These are phyloP conservation scores for Phoenix dactylifera DNA, from an alignment of 176 grass and related monocot genomes.

Conservation along the genomic window DNA sequence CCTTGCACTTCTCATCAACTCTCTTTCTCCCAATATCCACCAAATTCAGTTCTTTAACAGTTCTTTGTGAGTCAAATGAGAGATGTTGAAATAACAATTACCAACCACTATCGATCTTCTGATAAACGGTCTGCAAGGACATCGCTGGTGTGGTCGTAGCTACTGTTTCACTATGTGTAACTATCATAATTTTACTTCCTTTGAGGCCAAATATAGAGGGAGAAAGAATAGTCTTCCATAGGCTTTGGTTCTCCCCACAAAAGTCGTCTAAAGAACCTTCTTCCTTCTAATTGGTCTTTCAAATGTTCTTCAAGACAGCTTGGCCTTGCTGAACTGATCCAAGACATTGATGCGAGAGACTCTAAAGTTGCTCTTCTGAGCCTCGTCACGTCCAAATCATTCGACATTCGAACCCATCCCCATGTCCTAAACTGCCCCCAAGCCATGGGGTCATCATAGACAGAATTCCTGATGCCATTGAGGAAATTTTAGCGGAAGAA, in stretches of 20 bases:
- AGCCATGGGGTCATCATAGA: no score
- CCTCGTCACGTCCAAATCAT: no score
- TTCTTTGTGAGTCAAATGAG: neutral
- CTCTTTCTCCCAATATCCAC: constrained; percentile 5
- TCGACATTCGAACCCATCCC: no score
- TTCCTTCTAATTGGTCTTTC: neutral
- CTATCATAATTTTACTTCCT: constrained; percentile 30
- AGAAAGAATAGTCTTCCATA: neutral
- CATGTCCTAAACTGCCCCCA: no score
- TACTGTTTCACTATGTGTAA: constrained; percentile 1
- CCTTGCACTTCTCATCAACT: constrained; percentile 1
- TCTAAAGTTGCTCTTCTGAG: no score
- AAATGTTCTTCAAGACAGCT: no score
- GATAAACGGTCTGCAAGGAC: neutral
- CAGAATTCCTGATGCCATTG: no score
- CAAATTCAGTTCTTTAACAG: neutral
- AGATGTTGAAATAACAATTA: neutral
- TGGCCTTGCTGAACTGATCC: no score
- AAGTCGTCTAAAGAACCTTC: constrained; percentile 31
- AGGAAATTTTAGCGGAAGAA: no score
- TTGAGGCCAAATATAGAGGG: neutral
- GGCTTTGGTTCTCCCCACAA: neutral
- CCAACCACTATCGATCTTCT: constrained; percentile 9
- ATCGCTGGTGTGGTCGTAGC: constrained; percentile 1
- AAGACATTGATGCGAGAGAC: no score